Percentiles rank a stretch among this genome's conserved stretches.
phyloP scores from a whole-genome alignment of 768 basidiomycete genomes.

The Sutorius australiensis region DNA sequence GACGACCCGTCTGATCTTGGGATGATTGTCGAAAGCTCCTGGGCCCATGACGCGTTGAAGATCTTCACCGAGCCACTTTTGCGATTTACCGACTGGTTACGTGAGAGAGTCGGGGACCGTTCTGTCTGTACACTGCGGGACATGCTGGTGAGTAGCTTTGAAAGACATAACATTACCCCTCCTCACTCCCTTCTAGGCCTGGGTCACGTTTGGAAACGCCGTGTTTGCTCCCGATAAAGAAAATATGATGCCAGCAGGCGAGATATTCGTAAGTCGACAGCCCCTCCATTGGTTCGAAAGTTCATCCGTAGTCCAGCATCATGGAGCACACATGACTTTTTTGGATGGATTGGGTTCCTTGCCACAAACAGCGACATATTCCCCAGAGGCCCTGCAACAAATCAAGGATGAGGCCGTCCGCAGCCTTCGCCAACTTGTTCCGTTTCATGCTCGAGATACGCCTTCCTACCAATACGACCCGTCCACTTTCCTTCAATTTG shows the following conservation, averaged over 20 bases:
- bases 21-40: slow-evolving; percentile 70
- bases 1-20: slow-evolving; percentile 68
- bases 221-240: slow-evolving; percentile 35
- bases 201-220: slow-evolving; percentile 85
- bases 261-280: slow-evolving; percentile 62
- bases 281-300: background rate
- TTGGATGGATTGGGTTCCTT: slow-evolving; percentile 84
- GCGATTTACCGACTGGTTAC: slow-evolving; percentile 81
- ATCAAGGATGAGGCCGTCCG: slow-evolving; percentile 56
- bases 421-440: slow-evolving; percentile 56
- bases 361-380: slow-evolving; percentile 66
- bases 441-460: slow-evolving; percentile 33
- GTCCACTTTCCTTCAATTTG: slow-evolving; percentile 50
- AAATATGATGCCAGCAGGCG: slow-evolving; percentile 37
- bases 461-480: slow-evolving; percentile 33
- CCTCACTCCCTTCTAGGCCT: slow-evolving; percentile 54
- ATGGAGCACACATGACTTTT: slow-evolving; percentile 90
- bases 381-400: slow-evolving; percentile 51
- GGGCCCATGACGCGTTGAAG: slow-evolving; percentile 54
- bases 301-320: slow-evolving; percentile 53
- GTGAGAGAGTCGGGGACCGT: slow-evolving; percentile 52
- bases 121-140: slow-evolving; percentile 80
- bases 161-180: background rate
- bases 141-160: slow-evolving; percentile 59
- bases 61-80: slow-evolving; percentile 60